phyloP scores from a whole-genome alignment of 108 stramenopile genomes.

The Nitzschia palea region DNA sequence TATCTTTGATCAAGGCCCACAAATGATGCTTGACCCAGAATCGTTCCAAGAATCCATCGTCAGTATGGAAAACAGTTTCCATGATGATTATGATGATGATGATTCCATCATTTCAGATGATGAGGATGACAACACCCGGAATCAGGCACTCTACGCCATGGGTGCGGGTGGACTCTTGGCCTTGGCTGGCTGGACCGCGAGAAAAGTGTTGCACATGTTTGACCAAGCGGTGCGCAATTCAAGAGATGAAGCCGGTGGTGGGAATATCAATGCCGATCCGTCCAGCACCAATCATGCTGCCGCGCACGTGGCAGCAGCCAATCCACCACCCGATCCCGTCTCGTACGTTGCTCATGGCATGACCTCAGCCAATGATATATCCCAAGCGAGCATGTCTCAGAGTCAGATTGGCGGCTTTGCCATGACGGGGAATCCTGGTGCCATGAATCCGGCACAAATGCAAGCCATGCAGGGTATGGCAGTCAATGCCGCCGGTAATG shows the following conservation, averaged over 20 bases:
- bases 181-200: neutral
- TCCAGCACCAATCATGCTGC: neutral
- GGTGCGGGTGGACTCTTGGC: neutral
- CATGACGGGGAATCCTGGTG: neutral
- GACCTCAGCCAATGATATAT: no score
- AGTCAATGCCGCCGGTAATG: conserved; percentile 4
- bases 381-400: conserved; percentile 8
- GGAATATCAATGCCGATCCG: neutral
- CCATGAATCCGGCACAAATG: no score
- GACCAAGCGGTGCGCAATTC: neutral
- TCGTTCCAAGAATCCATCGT: neutral
- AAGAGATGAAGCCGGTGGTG: neutral
- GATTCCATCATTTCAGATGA: conserved; percentile 9
- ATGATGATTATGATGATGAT: conserved; percentile 8
- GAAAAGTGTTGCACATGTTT: neutral
- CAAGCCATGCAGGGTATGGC: conserved; percentile 17
- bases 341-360: neutral
- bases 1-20: neutral
- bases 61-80: conserved; percentile 1
- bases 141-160: neutral
- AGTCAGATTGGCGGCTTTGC: neutral
- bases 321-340: neutral
- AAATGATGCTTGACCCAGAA: neutral
- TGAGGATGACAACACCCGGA: neutral
- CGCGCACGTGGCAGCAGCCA: neutral